Evolutionary conservation across 1,139 yeast species (phyloP), one percentile per base, ranked within the genome.

Genomic region (Suhomyces ambrosiae): DNA sequence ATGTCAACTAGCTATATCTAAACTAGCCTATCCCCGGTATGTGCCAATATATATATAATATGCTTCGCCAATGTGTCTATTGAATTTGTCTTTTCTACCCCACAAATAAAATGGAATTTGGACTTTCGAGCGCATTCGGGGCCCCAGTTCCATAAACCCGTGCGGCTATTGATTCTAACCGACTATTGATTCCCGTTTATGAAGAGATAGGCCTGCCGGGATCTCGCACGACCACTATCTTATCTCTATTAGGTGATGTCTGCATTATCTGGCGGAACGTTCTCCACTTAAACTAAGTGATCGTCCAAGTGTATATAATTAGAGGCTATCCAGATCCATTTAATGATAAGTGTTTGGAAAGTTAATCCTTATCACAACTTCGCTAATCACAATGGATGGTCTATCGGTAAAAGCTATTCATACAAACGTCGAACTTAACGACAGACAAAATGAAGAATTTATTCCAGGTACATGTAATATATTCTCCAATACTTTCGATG

Each of bases 401-500:
- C 30, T 23, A 10, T 16, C 26, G n/a, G 34, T 33, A 15, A 17
- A 24, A 24, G 33, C 30, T 10, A 40, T 46, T 23, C 41, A 31
- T 26, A 46, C 50, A 7, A 37, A 46, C 15, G 43, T 44, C 27
- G 49, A 47, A 17, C 30, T 47, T 27, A 47, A 47, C 37, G 48
- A 44, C 15, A 36, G 46, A 25, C 16, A 35, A 28, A 39, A 48
- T 30, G 55, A 52, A 6, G 56, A 53, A 18, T 58, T 47, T 38
- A 49, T 58, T 15, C 63, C 63, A 2, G 61, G 61, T 2, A 56
- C 63, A 4, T 41, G 50, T 35, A 56, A 55, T 38, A 55, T 58
- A 32, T 54, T 55, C 33, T 38, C 55, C 27, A 42, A 44, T 26
- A 38, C 48, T 8, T 46, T 39, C 13, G 37, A 37, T 15, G 48